Percentiles rank a stretch among this genome's conserved stretches.
These are phyloP conservation scores for Fusarium armeniacum DNA, from an alignment of 2,329 filamentous ascomycete genomes.

Conservation along the genomic window DNA sequence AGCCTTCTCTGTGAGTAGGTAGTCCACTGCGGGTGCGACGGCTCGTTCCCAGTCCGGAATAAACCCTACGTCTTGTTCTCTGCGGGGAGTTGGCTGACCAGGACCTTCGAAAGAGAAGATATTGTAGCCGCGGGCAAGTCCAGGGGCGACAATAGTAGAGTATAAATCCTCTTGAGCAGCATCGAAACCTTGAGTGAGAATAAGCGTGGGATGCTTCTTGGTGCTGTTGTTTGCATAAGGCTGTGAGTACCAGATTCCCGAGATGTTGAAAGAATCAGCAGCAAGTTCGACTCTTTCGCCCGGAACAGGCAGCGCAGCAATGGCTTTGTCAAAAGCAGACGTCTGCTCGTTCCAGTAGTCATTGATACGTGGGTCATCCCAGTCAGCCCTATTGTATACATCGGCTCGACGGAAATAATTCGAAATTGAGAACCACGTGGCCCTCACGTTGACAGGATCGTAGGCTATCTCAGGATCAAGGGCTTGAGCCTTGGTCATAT, in stretches of 20 bases:
- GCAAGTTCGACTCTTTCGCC: constrained; percentile 54
- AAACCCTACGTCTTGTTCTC: constrained; percentile 29
- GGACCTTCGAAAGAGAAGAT: constrained; percentile 32
- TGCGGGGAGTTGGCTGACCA: constrained; percentile 27
- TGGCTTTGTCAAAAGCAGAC: constrained; percentile 57
- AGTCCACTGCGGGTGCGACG: constrained; percentile 22
- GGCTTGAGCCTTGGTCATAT: constrained; percentile 37
- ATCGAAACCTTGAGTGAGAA: constrained; percentile 31
- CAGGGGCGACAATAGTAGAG: constrained; percentile 10
- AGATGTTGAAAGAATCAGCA: constrained; percentile 51
- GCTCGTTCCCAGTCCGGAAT: constrained; percentile 38
- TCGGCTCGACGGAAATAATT: constrained; percentile 60
- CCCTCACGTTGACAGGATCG: constrained; percentile 46
- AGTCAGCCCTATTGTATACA: constrained; percentile 59
- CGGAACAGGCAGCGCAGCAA: constrained; percentile 54
- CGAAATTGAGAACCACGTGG: constrained; percentile 55
- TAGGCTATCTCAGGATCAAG: constrained; percentile 35
- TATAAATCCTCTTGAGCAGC: constrained; percentile 38
- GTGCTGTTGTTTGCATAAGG: constrained; percentile 5
- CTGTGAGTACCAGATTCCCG: constrained; percentile 54
- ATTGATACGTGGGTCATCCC: constrained; percentile 58
- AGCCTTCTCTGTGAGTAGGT: constrained; percentile 10
- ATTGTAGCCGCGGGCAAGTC: constrained; percentile 29
- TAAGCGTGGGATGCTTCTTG: constrained; percentile 9
- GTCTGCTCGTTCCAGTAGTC: constrained; percentile 55